Base-by-base conservation (phyloP, 306 rosid genomes). In the Acacia acuminata region DNA sequence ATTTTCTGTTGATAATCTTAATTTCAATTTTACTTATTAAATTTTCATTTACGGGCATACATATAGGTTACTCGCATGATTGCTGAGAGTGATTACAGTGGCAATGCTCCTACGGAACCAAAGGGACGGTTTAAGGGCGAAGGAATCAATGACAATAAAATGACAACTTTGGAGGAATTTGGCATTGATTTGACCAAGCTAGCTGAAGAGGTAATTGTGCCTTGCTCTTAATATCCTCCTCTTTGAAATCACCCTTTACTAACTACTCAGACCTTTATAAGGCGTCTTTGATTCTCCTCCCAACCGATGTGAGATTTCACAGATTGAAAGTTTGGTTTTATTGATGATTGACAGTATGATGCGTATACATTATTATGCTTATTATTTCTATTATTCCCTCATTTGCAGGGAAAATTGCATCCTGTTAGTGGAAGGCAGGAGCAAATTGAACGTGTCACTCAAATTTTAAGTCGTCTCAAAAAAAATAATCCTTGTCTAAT, bases 381-480 rank as follows among this genome's bases (percentile, higher is more conserved):
- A 76, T 51, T 40, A 64, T 77, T 78, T 77, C 19, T 44, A 67
- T 68, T 36, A 44, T 67, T 20, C 68, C 71, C 22, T 48, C 20
- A 47, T 75, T 64, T 75, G 13, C 83, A 95, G 99, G 99, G 98
- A 73, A 93, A 95, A 86, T 82, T 95, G 89, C 96, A 95, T 88
- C 99, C 99, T 77, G 97, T 89, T 75, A 97, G 92, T 73, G 99
- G 99, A 85, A 93, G 99, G 86, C 99, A 95, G 84, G 92, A 58
- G 1, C 99, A 95, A 83, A 95, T 95, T 58, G 98, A 95, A 85
- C 92, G 99, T 70, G 99, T 95, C 40, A 93, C 93, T 78, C 99
- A 89, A 84, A 95, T 95, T 82, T 88, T 95, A 84, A 94, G 99
- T 24, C 91, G 99, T 78, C 87, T 97, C 7, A 95, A 97, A 0